Conservation (phyloP, 345 rosid species). For the Melastoma malabathricum region DNA sequence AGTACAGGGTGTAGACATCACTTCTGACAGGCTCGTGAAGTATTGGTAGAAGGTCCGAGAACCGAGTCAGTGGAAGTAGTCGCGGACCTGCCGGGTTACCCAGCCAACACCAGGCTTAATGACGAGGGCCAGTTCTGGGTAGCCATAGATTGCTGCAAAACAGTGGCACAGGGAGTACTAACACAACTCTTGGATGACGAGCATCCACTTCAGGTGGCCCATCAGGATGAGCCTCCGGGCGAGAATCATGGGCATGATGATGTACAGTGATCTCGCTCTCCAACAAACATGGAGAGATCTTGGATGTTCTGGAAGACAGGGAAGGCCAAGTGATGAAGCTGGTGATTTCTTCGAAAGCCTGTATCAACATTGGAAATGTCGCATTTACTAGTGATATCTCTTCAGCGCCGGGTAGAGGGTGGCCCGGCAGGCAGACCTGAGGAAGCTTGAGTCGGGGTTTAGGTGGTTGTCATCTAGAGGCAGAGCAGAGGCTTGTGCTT, state of each 20-base stretch:
- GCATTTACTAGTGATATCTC: too few species aligned
- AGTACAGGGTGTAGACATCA: not conserved
- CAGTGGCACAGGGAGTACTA: constrained; percentile 65
- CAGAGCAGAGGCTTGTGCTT: constrained; percentile 1
- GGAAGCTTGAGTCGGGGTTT: constrained; percentile 18
- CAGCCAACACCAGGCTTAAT: constrained; percentile 77
- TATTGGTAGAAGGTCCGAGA: constrained; percentile 77
- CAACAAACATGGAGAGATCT: constrained; percentile 43
- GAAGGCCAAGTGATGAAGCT: constrained; percentile 80
- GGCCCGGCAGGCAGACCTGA: constrained; percentile 45
- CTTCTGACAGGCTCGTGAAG: constrained; percentile 49
- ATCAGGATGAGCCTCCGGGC: constrained; percentile 53
- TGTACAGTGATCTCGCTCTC: constrained; percentile 73
- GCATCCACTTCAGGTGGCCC: constrained; percentile 64
- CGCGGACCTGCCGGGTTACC: constrained; percentile 82
- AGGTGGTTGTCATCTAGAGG: not conserved
- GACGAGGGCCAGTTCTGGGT: constrained; percentile 87
- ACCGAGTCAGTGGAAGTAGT: constrained; percentile 28
- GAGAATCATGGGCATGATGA: constrained; percentile 78
- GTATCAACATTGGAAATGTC: too few species aligned
- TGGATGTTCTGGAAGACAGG: constrained; percentile 80
- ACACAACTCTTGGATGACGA: constrained; percentile 75
- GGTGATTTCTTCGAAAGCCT: constrained; percentile 9
- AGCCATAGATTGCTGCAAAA: constrained; percentile 90
- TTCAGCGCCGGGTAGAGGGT: constrained; percentile 49